Percentiles rank a stretch among this genome's conserved stretches.
Evolutionary conservation across 2,329 filamentous ascomycete genomes (phyloP).

Genomic region (Neofusicoccum laricinum): DNA sequence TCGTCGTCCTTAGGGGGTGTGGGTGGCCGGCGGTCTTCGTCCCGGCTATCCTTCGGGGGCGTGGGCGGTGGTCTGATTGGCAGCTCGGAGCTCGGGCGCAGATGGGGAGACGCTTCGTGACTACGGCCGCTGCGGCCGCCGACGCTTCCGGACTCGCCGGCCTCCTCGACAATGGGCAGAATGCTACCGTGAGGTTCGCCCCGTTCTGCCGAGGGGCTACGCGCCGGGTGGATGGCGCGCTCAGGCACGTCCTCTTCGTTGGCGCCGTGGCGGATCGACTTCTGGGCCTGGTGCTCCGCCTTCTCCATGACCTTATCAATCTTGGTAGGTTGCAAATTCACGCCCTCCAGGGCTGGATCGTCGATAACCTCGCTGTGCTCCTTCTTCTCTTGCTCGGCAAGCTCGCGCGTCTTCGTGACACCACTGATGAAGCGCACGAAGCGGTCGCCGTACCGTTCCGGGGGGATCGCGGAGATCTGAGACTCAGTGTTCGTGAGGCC

Average conservation of each 20-base stretch:
- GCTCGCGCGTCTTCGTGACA: slow-evolving; percentile 86
- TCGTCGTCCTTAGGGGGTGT: slow-evolving; percentile 37
- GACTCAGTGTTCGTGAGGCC: slow-evolving; percentile 77
- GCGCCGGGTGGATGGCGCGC: slow-evolving; percentile 57
- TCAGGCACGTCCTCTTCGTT: slow-evolving; percentile 60
- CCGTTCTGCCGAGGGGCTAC: slow-evolving; percentile 57
- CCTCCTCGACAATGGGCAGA: slow-evolving; percentile 86
- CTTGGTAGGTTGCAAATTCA: slow-evolving; percentile 37
- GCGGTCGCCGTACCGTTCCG: slow-evolving; percentile 85
- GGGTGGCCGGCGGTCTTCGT: slow-evolving; percentile 30
- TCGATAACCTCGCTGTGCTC: slow-evolving; percentile 33
- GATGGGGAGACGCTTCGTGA: slow-evolving; percentile 17
- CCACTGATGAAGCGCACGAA: slow-evolving; percentile 90
- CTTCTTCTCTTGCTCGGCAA: slow-evolving; percentile 60
- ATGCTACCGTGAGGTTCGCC: slow-evolving; percentile 55
- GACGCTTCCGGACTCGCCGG: slow-evolving; percentile 70
- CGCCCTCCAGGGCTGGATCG: slow-evolving; percentile 38
- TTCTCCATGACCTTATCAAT: slow-evolving; percentile 56
- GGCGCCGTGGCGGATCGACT: slow-evolving; percentile 49
- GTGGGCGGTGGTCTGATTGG: slow-evolving; percentile 40
- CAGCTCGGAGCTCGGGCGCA: slow-evolving; percentile 19
- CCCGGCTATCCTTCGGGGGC: slow-evolving; percentile 41
- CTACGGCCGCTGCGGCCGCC: slow-evolving; percentile 53
- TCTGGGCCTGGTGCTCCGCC: slow-evolving; percentile 62
- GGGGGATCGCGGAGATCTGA: slow-evolving; percentile 89